A percentile compares a stretch with the other conserved stretches of the same genome.
Evolutionary conservation across 2,329 filamentous ascomycete genomes (phyloP).

Genomic region (Sclerotinia subarctica): DNA sequence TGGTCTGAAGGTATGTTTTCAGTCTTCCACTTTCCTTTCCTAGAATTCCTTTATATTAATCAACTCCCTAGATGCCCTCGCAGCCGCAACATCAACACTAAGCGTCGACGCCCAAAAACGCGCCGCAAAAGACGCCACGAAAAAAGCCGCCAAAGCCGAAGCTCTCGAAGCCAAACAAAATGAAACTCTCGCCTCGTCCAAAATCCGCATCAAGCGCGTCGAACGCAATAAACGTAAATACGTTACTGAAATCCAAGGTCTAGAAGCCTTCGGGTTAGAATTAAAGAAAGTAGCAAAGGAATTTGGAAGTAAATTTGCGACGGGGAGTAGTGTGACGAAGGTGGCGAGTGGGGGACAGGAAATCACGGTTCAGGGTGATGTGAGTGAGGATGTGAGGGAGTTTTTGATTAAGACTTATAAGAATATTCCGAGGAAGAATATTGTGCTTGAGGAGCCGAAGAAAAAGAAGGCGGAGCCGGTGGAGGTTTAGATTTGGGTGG

Average conservation of each 20-base stretch:
- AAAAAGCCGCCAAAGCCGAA: conserved; percentile 94
- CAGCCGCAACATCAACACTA: conserved; percentile 79
- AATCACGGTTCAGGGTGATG: conserved; percentile 95
- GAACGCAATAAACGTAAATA: conserved; percentile 98
- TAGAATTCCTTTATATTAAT: neutral
- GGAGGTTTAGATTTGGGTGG: neutral
- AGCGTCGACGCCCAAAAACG: conserved; percentile 91
- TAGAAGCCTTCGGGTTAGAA: conserved; percentile 88
- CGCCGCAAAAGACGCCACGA: conserved; percentile 91
- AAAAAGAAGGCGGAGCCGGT: conserved; percentile 70
- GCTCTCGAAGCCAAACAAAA: conserved; percentile 79
- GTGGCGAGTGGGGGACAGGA: conserved; percentile 82
- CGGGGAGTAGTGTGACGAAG: conserved; percentile 89
- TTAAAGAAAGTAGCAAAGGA: conserved; percentile 97
- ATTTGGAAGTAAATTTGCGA: conserved; percentile 97
- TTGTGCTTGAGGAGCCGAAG: conserved; percentile 94
- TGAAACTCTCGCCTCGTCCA: conserved; percentile 72
- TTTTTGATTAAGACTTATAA: conserved; percentile 87
- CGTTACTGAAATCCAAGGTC: conserved; percentile 85
- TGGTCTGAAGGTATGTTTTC: conserved; percentile 73
- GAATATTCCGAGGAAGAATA: conserved; percentile 89
- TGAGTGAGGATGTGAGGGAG: conserved; percentile 91
- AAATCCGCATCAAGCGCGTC: conserved; percentile 90
- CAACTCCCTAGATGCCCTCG: conserved; percentile 62
- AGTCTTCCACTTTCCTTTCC: neutral